Conservation (phyloP, 768 basidiomycete genomes). For the Tubosaeta brunneosetosa region DNA sequence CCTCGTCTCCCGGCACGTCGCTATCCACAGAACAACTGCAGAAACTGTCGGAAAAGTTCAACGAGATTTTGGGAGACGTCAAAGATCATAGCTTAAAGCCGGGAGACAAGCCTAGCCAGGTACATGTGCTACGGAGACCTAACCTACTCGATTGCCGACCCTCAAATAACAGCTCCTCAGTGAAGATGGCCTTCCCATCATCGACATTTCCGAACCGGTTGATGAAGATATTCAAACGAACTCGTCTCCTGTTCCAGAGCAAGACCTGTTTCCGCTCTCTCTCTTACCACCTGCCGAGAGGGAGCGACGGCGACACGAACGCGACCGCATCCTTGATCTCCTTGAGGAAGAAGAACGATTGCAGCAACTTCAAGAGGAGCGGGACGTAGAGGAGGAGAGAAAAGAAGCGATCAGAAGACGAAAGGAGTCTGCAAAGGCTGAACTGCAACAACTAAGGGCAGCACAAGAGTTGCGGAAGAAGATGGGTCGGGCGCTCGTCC, state of each 20-base stretch:
- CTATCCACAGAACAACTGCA: slow-evolving; percentile 46
- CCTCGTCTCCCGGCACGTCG: slow-evolving; percentile 17
- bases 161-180: slow-evolving; percentile 50
- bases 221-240: slow-evolving; percentile 19
- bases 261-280: slow-evolving; percentile 44
- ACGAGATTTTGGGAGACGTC: slow-evolving; percentile 46
- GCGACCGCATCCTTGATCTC: slow-evolving; percentile 58
- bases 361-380: slow-evolving; percentile 40
- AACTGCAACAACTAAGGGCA: slow-evolving; percentile 36
- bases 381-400: slow-evolving; percentile 37
- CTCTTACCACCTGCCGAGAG: slow-evolving; percentile 43
- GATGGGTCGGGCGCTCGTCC: slow-evolving; percentile 68
- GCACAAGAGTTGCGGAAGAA: slow-evolving; percentile 61
- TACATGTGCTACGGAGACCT: slow-evolving; percentile 32
- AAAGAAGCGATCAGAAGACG: slow-evolving; percentile 48
- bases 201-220: slow-evolving; percentile 68
- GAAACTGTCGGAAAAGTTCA: slow-evolving; percentile 56
- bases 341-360: slow-evolving; percentile 67
- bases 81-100: slow-evolving; percentile 34
- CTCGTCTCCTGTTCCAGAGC: slow-evolving; percentile 32
- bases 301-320: slow-evolving; percentile 52
- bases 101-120: slow-evolving; percentile 60
- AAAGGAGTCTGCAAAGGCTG: slow-evolving; percentile 43
- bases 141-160: slow-evolving; percentile 19
- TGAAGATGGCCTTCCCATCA: slow-evolving; percentile 75